A percentile compares a stretch with the other conserved stretches of the same genome.
Conservation (phyloP, 2,329 filamentous ascomycete genomes). For the Neophaeococcomyces mojaviensis region DNA sequence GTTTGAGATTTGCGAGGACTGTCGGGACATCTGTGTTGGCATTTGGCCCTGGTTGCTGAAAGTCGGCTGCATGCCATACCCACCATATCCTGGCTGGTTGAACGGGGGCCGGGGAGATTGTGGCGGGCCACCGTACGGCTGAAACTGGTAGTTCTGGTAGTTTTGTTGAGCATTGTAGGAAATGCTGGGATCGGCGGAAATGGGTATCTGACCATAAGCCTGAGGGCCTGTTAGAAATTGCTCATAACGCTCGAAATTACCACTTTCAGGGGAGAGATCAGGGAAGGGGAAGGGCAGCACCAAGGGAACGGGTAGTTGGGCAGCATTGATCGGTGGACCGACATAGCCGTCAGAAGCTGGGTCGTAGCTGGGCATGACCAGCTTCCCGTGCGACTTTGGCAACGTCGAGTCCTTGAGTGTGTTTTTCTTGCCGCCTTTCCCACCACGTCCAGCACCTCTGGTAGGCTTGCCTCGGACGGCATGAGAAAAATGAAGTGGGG, state of each 20-base stretch:
- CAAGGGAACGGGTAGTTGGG: conserved; percentile 18
- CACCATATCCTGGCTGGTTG: conserved; percentile 43
- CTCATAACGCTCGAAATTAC: conserved; percentile 52
- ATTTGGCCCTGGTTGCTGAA: conserved; percentile 40
- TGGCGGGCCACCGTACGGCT: conserved; percentile 35
- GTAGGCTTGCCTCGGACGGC: conserved; percentile 28
- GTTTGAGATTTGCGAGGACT: conserved; percentile 65
- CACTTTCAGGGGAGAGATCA: conserved; percentile 62
- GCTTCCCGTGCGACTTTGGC: conserved; percentile 23
- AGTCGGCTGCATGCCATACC: conserved; percentile 44
- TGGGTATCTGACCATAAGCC: conserved; percentile 17
- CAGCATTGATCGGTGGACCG: conserved; percentile 19
- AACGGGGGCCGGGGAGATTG: conserved; percentile 41
- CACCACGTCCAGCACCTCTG: conserved; percentile 16
- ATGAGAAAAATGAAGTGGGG: conserved; percentile 31
- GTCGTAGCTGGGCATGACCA: conserved; percentile 23
- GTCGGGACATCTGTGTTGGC: conserved; percentile 67
- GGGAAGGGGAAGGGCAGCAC: conserved; percentile 31
- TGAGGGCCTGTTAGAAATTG: conserved; percentile 63
- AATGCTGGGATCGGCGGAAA: conserved; percentile 23
- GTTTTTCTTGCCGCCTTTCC: conserved; percentile 19
- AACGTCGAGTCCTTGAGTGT: conserved; percentile 18
- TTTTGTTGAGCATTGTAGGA: conserved; percentile 20
- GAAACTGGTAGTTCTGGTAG: conserved; percentile 14
- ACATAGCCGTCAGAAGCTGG: conserved; percentile 22